Evolutionary conservation across 345 rosid genomes (phyloP), one percentile per base, ranked within the genome.

Genomic region (Pistacia atlantica): DNA sequence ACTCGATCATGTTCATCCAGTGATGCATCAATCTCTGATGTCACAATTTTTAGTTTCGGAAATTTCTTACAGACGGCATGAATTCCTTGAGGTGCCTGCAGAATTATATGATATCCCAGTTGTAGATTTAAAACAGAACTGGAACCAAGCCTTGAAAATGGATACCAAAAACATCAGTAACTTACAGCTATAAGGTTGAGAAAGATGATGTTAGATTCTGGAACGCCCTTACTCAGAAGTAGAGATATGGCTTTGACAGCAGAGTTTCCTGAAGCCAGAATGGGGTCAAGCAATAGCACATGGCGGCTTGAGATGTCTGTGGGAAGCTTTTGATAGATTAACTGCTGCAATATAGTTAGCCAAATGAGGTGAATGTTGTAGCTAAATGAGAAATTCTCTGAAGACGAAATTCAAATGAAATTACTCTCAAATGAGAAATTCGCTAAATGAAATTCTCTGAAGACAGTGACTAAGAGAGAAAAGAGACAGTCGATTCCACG

Each of bases 251-350:
- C 98, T 85, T 95, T 89, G 65, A 92, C 86, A 10, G 97, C 94
- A 4, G 95, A 95, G 72, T 87, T 92, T 54, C 97, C 97, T 89
- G 99, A 93, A 84, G 98, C 97, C 58, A 95, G 87, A 83, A 93
- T 94, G 1, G 98, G 99, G 68, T 93, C 98, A 11, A 90, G 98
- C 76, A 95, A 78, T 70, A 93, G 82, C 45, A 95, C 96, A 33
- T 93, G 97, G 49, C 90, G 84, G 77, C 96, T 93, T 62, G 98
- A 81, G 82, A 93, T 93, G 80, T 93, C 97, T 71, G 86, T 84
- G 0, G 99, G 99, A 65, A 95, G 85, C 89, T 95, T 93, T 86
- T 95, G 92, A 73, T 95, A 95, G 73, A 93, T 93, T 75, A 93
- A 83, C 98, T 95, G 91, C 88, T 80, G 28, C 49, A 80, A 78